Percentiles rank a stretch among this genome's conserved stretches.
Evolutionary conservation across 2,329 filamentous ascomycete species (phyloP).

Genomic region (Trichoderma arundinaceum): DNA sequence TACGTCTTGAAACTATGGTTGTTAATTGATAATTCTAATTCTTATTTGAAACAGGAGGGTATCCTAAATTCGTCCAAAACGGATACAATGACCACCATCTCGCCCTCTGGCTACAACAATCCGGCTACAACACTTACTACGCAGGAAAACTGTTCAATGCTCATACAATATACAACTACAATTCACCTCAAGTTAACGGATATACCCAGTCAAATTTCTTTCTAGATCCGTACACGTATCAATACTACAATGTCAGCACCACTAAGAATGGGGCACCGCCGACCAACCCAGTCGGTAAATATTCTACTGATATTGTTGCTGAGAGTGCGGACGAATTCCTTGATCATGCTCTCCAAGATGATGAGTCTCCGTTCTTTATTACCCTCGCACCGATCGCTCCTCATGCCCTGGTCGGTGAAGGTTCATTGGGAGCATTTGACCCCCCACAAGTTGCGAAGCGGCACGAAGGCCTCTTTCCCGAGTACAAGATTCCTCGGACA

Average conservation of each 20-base stretch:
- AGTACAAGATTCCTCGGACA: constrained; percentile 64
- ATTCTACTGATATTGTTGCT: constrained; percentile 63
- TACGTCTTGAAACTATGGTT: constrained; percentile 34
- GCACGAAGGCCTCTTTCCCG: constrained; percentile 66
- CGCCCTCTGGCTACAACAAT: constrained; percentile 71
- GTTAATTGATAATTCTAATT: not conserved
- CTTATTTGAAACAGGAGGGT: constrained; percentile 47
- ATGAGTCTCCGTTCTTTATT: constrained; percentile 68
- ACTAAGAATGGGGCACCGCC: constrained; percentile 37
- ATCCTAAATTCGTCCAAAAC: constrained; percentile 68
- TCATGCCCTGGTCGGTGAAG: constrained; percentile 56
- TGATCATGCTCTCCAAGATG: constrained; percentile 58
- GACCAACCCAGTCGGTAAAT: constrained; percentile 44
- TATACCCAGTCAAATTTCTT: constrained; percentile 59
- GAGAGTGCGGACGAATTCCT: constrained; percentile 65
- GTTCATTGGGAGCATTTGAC: constrained; percentile 42
- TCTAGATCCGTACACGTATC: constrained; percentile 47
- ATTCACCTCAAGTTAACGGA: constrained; percentile 60
- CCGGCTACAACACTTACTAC: constrained; percentile 74
- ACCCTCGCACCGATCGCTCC: constrained; percentile 69
- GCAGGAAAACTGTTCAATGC: constrained; percentile 75
- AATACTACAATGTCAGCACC: constrained; percentile 56
- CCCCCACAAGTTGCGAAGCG: constrained; percentile 64
- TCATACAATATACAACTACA: constrained; percentile 65
- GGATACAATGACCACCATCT: constrained; percentile 72